These are phyloP conservation scores for Hortaea sp. DNA, from an alignment of 2,329 filamentous ascomycete genomes.

Conservation along the genomic window DNA sequence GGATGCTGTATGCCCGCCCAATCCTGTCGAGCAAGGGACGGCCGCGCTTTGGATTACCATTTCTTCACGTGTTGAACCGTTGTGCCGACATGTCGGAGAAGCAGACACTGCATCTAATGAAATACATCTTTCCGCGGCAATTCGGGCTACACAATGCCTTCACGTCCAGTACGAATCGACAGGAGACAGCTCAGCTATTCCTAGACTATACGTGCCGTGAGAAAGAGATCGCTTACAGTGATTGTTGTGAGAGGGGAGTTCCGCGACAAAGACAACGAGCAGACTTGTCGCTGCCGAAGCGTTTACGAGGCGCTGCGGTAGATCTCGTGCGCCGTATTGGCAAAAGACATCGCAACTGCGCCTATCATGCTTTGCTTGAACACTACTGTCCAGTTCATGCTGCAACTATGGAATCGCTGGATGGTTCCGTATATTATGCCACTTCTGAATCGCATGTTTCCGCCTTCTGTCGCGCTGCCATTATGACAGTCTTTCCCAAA, in stretches of 20 bases:
- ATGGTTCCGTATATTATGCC: constrained; percentile 53
- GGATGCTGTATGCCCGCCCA: constrained; percentile 77
- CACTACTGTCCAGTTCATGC: constrained; percentile 62
- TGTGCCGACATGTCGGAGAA: constrained; percentile 39
- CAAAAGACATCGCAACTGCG: constrained; percentile 60
- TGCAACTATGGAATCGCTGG: not conserved
- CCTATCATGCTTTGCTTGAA: constrained; percentile 66
- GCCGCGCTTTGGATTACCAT: constrained; percentile 65
- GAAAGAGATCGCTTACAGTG: constrained; percentile 53
- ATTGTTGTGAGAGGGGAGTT: not conserved
- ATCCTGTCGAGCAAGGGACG: constrained; percentile 57
- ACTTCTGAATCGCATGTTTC: constrained; percentile 62
- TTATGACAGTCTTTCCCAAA: constrained; percentile 62
- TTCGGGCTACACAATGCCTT: constrained; percentile 92
- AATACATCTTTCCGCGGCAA: constrained; percentile 88
- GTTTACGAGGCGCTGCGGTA: constrained; percentile 54
- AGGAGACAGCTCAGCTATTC: constrained; percentile 60
- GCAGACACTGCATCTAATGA: constrained; percentile 64
- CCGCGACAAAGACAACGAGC: not conserved
- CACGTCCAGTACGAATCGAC: constrained; percentile 54
- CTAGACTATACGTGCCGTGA: constrained; percentile 83
- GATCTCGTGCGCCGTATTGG: constrained; percentile 59
- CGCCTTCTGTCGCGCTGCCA: constrained; percentile 71
- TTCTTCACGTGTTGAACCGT: constrained; percentile 76
- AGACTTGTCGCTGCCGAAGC: constrained; percentile 15